phyloP scores from a whole-genome alignment of 805 yeast species.

The Danielia reshetovae region DNA sequence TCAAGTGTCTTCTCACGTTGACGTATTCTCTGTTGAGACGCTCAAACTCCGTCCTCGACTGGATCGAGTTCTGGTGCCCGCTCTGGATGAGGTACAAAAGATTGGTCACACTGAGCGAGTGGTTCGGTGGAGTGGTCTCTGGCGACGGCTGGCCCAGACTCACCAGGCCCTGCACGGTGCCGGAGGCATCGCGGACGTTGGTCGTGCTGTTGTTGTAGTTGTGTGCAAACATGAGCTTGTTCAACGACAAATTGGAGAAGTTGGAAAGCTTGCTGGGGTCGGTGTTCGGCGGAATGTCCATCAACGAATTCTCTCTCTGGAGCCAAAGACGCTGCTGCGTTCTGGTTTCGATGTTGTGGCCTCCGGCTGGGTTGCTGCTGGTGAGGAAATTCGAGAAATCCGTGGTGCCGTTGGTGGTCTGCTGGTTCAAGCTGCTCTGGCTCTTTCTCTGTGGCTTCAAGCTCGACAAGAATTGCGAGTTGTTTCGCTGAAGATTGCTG shows the following conservation, averaged over 20 bases:
- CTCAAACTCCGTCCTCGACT: slow-evolving; percentile 72
- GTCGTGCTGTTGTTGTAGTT: slow-evolving; percentile 21
- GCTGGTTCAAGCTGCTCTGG: slow-evolving; percentile 10
- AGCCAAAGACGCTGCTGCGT: slow-evolving; percentile 85
- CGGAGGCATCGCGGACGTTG: slow-evolving; percentile 8
- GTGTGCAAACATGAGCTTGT: slow-evolving; percentile 36
- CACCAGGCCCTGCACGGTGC: background rate
- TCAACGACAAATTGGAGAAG: slow-evolving; percentile 37
- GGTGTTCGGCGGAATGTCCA: slow-evolving; percentile 45
- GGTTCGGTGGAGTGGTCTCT: background rate
- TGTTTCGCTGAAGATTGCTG: slow-evolving; percentile 38
- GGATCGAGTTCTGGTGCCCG: slow-evolving; percentile 46
- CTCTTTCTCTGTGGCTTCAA: slow-evolving; percentile 17
- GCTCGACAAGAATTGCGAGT: slow-evolving; percentile 28
- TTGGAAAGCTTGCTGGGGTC: slow-evolving; percentile 30
- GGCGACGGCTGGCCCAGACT: background rate
- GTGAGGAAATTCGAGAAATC: slow-evolving; percentile 37
- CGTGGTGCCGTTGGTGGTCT: slow-evolving; percentile 1
- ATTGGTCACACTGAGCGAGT: slow-evolving; percentile 5
- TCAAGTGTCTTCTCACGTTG: slow-evolving; percentile 62
- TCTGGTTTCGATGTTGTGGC: slow-evolving; percentile 47
- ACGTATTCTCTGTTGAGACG: slow-evolving; percentile 70
- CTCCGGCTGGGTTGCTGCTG: slow-evolving; percentile 2
- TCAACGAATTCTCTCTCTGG: slow-evolving; percentile 68
- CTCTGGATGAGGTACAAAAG: slow-evolving; percentile 19